Conservation (phyloP, 1,284 basidiomycete species). For the Rhodotorula sp. region DNA sequence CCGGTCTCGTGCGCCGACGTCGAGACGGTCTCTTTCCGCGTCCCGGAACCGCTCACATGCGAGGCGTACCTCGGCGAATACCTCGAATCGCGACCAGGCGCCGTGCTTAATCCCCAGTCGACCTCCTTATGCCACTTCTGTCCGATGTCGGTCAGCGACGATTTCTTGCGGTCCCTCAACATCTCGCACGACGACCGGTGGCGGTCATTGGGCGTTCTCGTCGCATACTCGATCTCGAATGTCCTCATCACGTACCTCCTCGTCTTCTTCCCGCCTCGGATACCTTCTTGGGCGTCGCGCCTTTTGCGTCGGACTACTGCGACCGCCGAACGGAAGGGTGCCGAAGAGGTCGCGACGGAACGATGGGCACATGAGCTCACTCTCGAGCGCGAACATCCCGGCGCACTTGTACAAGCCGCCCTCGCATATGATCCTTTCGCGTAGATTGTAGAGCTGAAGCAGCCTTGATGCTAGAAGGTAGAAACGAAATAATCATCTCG, state of each 20-base stretch:
- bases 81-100: constrained; percentile 62
- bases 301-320: not conserved
- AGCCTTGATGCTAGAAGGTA: not conserved
- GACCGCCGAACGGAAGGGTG: constrained; percentile 6
- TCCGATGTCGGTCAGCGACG: constrained; percentile 63
- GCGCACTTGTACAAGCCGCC: not conserved
- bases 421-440: constrained; percentile 10
- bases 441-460: not conserved
- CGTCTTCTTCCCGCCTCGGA: constrained; percentile 31
- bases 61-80: constrained; percentile 31
- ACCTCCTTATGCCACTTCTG: constrained; percentile 70
- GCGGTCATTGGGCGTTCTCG: constrained; percentile 27
- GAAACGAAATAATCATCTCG: not conserved
- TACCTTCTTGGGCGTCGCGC: not conserved
- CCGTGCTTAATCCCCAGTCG: constrained; percentile 70
- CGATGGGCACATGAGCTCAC: constrained; percentile 20
- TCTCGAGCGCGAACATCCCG: constrained; percentile 6
- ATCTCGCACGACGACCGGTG: constrained; percentile 31
- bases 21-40: constrained; percentile 33
- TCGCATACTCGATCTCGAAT: constrained; percentile 33
- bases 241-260: constrained; percentile 32
- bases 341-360: constrained; percentile 29
- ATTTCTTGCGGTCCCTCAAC: constrained; percentile 55
- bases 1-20: constrained; percentile 52
- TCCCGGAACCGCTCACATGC: constrained; percentile 21